phyloP scores from a whole-genome alignment of 345 rosid species.

The Arabidopsis thaliana region TAIR10.1 NC_003075.7:18546501-18547000 shows the following conservation, averaged over 20 bases:
- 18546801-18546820: constrained; percentile 91
- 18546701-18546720: constrained; percentile 57
- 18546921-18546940: constrained; percentile 20
- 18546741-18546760: not conserved
- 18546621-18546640: constrained; percentile 65
- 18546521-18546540: constrained; percentile 82
- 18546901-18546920: not conserved
- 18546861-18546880: constrained; percentile 73
- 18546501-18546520: constrained; percentile 81
- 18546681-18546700: constrained; percentile 92
- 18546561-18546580: constrained; percentile 33
- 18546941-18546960: constrained; percentile 51
- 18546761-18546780: constrained; percentile 77
- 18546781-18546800: constrained; percentile 91
- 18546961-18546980: constrained; percentile 71
- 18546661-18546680: constrained; percentile 94
- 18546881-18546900: constrained; percentile 48
- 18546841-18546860: constrained; percentile 90
- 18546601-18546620: constrained; percentile 1
- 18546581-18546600: constrained; percentile 14
- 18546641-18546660: constrained; percentile 98
- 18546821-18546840: constrained; percentile 89
- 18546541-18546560: constrained; percentile 96
- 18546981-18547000: constrained; percentile 79
- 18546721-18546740: not conserved